Evolutionary conservation across 225 moss, liverwort and hornwort genomes (phyloP).

Genomic region (Antitrichia curtipendula): DNA sequence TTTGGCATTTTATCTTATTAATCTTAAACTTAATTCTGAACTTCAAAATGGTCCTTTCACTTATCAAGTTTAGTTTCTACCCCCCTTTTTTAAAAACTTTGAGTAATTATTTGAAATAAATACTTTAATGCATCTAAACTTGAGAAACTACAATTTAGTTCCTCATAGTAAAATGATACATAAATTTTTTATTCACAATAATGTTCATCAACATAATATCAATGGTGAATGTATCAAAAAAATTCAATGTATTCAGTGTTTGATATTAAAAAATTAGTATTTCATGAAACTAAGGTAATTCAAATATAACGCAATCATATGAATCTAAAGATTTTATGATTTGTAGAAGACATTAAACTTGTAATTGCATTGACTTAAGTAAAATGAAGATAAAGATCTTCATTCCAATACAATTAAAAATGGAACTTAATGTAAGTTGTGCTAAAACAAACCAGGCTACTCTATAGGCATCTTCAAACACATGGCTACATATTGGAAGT

Average conservation of each 20-base stretch:
- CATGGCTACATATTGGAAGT: neutral
- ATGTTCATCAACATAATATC: neutral
- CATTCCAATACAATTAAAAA: neutral
- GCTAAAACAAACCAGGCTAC: neutral
- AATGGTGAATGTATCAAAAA: neutral
- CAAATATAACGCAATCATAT: accelerated
- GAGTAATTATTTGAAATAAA: neutral
- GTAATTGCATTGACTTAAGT: neutral
- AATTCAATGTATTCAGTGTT: neutral
- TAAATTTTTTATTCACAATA: neutral
- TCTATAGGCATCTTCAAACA: too few relatives aligned
- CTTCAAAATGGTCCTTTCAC: too few relatives aligned
- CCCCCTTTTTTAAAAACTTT: neutral
- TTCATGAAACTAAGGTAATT: too few relatives aligned
- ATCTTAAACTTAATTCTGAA: too few relatives aligned
- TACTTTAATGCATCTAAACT: neutral
- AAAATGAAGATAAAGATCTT: neutral
- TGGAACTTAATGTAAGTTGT: accelerated
- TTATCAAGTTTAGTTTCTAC: neutral
- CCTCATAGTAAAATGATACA: neutral
- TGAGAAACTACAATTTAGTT: neutral
- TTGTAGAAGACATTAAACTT: neutral
- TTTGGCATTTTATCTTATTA: too few relatives aligned
- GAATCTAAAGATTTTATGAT: neutral
- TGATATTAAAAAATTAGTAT: too few relatives aligned